These are phyloP conservation scores for Brassica rapa DNA, from an alignment of 345 rosid species.

Conservation along the genomic window DNA sequence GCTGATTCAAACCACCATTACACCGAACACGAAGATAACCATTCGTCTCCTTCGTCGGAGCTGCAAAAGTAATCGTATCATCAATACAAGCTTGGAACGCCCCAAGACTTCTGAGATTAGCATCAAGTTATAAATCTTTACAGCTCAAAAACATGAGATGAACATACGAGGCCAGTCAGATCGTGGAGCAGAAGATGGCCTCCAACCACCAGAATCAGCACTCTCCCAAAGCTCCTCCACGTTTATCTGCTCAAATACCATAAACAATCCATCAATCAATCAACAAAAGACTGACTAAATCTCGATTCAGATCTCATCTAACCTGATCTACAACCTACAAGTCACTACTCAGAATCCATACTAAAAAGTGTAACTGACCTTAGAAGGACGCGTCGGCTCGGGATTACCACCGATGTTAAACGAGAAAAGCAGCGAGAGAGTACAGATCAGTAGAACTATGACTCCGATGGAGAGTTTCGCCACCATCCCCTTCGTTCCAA, in stretches of 20 bases:
- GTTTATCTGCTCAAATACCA: slow-evolving; percentile 51
- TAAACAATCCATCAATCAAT: slow-evolving; percentile 6
- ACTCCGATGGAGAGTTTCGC: slow-evolving; percentile 65
- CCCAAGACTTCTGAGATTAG: slow-evolving; percentile 36
- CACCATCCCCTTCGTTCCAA: slow-evolving; percentile 58
- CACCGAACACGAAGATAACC: slow-evolving; percentile 97
- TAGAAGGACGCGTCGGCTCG: slow-evolving; percentile 50
- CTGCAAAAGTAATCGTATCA: slow-evolving; percentile 49
- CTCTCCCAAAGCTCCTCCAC: slow-evolving; percentile 88
- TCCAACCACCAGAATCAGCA: slow-evolving; percentile 87
- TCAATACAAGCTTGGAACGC: slow-evolving; percentile 8
- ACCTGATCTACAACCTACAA: slow-evolving; percentile 24
- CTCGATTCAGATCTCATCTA: slow-evolving; percentile 16
- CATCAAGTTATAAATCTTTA: slow-evolving; percentile 32
- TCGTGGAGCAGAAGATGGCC: slow-evolving; percentile 97
- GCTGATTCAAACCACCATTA: slow-evolving; percentile 98
- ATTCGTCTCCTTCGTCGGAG: slow-evolving; percentile 78
- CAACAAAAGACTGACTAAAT: neutral
- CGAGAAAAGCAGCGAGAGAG: slow-evolving; percentile 64
- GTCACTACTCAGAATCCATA: slow-evolving; percentile 7
- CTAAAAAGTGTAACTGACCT: slow-evolving; percentile 44
- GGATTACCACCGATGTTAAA: slow-evolving; percentile 46
- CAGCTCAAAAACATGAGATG: slow-evolving; percentile 27
- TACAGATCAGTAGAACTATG: slow-evolving; percentile 72
- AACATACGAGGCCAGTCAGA: slow-evolving; percentile 88